Conservation (phyloP, 495 filamentous ascomycete species). For the Cudoniella acicularis region DNA sequence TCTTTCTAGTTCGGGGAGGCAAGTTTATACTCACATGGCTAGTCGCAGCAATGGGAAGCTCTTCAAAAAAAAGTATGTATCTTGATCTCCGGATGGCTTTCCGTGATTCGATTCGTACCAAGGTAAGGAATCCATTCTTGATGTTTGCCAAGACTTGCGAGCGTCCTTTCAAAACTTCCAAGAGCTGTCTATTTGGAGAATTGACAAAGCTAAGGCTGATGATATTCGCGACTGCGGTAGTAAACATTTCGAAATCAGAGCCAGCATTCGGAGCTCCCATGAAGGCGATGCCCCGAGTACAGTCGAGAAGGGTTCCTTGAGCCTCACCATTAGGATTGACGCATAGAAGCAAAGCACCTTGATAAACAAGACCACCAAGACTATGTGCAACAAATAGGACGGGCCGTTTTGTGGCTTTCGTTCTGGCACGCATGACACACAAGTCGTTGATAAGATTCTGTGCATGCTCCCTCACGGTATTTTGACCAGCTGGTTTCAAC, state of each 20-base stretch:
- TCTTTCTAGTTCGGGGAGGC: too few species aligned
- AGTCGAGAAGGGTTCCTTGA: constrained; percentile 27
- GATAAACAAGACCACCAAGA: constrained; percentile 12
- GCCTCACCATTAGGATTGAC: constrained; percentile 2
- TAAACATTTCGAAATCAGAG: constrained; percentile 29
- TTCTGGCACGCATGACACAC: constrained; percentile 7
- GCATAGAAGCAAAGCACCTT: constrained; percentile 4
- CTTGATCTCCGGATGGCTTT: too few species aligned
- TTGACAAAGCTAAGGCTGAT: too few species aligned
- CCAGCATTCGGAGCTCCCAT: constrained; percentile 39
- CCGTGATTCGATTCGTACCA: too few species aligned
- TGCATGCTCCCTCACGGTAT: constrained; percentile 21
- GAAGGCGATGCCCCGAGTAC: constrained; percentile 34
- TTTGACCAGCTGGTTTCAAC: constrained; percentile 12
- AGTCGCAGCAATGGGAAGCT: too few species aligned
- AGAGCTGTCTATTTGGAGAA: too few species aligned
- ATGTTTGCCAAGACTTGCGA: too few species aligned
- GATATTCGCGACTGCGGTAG: too few species aligned
- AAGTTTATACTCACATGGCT: too few species aligned
- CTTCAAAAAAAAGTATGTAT: too few species aligned
- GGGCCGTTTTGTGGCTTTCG: constrained; percentile 1
- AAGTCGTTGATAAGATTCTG: constrained; percentile 15
- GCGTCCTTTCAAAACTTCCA: too few species aligned
- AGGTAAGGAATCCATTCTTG: too few species aligned
- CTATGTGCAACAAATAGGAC: constrained; percentile 22